Percentiles rank a stretch among this genome's conserved stretches.
phyloP scores from a whole-genome alignment of 2,329 filamentous ascomycete species.

The Aspergillus alliaceus region DNA sequence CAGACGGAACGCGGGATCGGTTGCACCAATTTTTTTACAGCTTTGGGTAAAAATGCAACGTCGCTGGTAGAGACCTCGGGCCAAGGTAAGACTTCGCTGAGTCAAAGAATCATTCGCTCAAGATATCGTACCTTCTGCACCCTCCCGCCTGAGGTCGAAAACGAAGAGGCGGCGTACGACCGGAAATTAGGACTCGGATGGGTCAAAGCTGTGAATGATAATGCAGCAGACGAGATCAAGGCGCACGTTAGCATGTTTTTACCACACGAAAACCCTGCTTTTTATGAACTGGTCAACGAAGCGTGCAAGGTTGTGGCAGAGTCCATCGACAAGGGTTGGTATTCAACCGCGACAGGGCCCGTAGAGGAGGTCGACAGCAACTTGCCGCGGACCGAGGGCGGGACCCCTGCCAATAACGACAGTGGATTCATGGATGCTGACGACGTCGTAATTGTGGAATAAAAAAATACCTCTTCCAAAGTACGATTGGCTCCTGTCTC shows the following conservation, averaged over 20 bases:
- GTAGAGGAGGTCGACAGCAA: constrained; percentile 19
- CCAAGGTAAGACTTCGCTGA: constrained; percentile 29
- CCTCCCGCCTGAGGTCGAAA: constrained; percentile 59
- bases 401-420: constrained; percentile 13
- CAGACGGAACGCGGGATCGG: constrained; percentile 67
- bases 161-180: constrained; percentile 21
- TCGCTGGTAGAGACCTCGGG: constrained; percentile 27
- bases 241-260: constrained; percentile 67
- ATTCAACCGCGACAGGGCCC: constrained; percentile 28
- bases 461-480: too few species aligned
- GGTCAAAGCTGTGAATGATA: constrained; percentile 74
- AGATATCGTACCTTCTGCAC: constrained; percentile 86
- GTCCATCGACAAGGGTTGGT: constrained; percentile 44
- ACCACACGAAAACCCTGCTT: constrained; percentile 46
- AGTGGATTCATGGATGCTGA: constrained; percentile 33
- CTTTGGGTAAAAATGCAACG: constrained; percentile 69
- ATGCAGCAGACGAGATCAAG: constrained; percentile 71
- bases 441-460: constrained; percentile 38
- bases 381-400: constrained; percentile 14
- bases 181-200: constrained; percentile 54
- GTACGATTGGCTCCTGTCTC: too few species aligned
- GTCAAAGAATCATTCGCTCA: constrained; percentile 39
- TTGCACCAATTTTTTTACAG: constrained; percentile 84
- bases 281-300: constrained; percentile 38
- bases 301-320: constrained; percentile 39